Evolutionary conservation across 192 early-diverging fungal genomes (phyloP).

Genomic region (Gonapodya prolifera): DNA sequence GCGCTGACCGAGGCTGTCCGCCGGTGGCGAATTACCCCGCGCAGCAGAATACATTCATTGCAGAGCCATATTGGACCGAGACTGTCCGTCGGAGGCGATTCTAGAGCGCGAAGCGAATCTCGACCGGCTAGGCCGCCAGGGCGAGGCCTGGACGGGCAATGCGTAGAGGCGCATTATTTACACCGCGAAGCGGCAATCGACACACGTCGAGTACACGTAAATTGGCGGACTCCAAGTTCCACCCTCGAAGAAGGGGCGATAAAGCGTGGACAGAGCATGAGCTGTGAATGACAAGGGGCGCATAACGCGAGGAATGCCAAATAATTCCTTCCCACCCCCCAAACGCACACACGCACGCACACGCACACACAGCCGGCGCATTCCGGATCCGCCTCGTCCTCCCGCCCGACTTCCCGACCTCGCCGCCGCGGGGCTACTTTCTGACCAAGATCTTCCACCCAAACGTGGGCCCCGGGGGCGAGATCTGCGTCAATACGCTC

Average conservation of each 20-base stretch:
- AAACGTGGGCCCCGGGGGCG: conserved; percentile 75
- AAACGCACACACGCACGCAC: background rate
- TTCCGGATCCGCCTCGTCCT: conserved; percentile 1
- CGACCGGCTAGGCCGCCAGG: no score
- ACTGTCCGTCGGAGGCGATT: no score
- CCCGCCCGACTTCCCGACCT: background rate
- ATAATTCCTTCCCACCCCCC: conserved; percentile 3
- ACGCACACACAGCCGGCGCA: conserved; percentile 1
- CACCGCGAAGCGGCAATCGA: no score
- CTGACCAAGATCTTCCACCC: conserved; percentile 95
- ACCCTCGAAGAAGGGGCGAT: conserved; percentile 66
- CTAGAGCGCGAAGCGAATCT: no score
- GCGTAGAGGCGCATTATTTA: no score
- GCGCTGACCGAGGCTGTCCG: no score
- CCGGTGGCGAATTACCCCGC: no score
- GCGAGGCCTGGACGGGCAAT: no score
- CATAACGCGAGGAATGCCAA: conserved; percentile 46
- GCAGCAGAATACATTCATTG: no score
- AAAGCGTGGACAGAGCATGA: conserved; percentile 52
- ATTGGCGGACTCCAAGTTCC: no score
- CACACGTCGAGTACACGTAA: no score
- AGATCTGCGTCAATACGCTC: conserved; percentile 90
- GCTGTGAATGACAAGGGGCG: conserved; percentile 65
- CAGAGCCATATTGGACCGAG: no score
- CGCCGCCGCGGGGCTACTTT: conserved; percentile 45